phyloP scores from a whole-genome alignment of 2,329 filamentous ascomycete genomes.

The Bipolaris cookei region DNA sequence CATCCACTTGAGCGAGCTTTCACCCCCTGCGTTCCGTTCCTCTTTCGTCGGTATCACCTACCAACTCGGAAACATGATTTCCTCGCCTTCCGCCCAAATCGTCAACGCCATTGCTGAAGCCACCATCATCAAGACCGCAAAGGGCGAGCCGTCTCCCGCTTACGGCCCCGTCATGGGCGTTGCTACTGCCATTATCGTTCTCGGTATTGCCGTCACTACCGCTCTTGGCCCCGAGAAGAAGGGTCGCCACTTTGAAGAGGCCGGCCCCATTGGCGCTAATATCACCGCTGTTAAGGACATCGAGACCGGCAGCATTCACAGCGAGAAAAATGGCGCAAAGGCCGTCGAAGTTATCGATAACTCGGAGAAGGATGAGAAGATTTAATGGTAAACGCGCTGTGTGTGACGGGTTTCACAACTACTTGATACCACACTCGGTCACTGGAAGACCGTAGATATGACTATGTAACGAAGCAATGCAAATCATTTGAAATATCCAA shows the following conservation, averaged over 20 bases:
- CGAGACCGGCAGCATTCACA: slow-evolving; percentile 37
- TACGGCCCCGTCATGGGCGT: slow-evolving; percentile 79
- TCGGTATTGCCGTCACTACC: slow-evolving; percentile 71
- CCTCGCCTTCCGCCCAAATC: slow-evolving; percentile 75
- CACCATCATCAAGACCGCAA: slow-evolving; percentile 55
- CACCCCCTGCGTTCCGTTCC: slow-evolving; percentile 72
- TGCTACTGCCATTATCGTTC: slow-evolving; percentile 76
- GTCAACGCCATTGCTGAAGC: slow-evolving; percentile 74
- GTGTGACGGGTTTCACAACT: not conserved
- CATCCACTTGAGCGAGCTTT: slow-evolving; percentile 77
- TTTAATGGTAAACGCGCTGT: not conserved
- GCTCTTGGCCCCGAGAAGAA: slow-evolving; percentile 76
- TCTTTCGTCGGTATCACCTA: slow-evolving; percentile 75
- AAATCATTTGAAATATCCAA: not conserved
- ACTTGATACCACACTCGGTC: not conserved
- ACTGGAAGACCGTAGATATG: not conserved
- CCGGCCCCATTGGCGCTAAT: slow-evolving; percentile 57
- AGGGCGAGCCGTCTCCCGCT: slow-evolving; percentile 67
- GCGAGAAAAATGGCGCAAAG: slow-evolving; percentile 35
- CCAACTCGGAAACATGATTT: slow-evolving; percentile 77
- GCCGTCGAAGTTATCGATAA: slow-evolving; percentile 30
- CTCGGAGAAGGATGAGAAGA: slow-evolving; percentile 13
- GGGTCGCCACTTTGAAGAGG: slow-evolving; percentile 71
- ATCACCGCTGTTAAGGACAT: slow-evolving; percentile 37
- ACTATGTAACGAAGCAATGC: not conserved